Percentiles rank a stretch among this genome's conserved stretches.
Conservation (phyloP, 371 early-diverging fungal genomes). For the Choanephora cucurbitarum region DNA sequence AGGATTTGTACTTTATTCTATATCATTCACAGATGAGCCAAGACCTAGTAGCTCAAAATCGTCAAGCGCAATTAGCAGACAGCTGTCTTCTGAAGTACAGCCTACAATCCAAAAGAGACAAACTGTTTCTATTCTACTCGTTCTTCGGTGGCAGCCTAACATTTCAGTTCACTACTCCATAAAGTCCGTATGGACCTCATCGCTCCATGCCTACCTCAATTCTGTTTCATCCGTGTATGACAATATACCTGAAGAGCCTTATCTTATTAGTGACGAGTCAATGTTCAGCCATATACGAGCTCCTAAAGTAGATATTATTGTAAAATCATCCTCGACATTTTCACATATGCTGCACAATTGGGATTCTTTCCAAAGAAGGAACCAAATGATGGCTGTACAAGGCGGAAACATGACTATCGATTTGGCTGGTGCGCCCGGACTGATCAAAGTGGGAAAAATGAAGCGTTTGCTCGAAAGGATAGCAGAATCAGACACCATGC, state of each 20-base stretch:
- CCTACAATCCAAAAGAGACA: constrained; percentile 35
- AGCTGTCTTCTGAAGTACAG: not conserved
- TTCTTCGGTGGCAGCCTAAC: constrained; percentile 83
- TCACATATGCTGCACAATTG: constrained; percentile 44
- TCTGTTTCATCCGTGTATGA: constrained; percentile 14
- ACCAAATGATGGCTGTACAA: constrained; percentile 45
- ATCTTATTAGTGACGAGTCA: constrained; percentile 11
- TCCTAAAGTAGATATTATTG: constrained; percentile 37
- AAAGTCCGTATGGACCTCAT: constrained; percentile 33
- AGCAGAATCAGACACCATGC: constrained; percentile 69
- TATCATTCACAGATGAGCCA: constrained; percentile 41
- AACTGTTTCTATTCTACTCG: constrained; percentile 64
- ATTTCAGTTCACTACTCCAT: constrained; percentile 88
- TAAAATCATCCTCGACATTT: constrained; percentile 37
- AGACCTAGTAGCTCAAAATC: not conserved
- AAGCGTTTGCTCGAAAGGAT: constrained; percentile 64
- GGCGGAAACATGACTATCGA: constrained; percentile 32
- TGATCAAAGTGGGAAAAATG: constrained; percentile 68
- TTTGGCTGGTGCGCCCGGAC: constrained; percentile 52
- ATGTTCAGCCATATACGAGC: constrained; percentile 28
- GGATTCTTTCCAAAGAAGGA: constrained; percentile 44
- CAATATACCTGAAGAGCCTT: constrained; percentile 13
- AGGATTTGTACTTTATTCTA: constrained; percentile 74
- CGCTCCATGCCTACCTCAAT: constrained; percentile 23
- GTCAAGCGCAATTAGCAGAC: constrained; percentile 8